These are phyloP conservation scores for Prunella vulgaris DNA, from an alignment of 257 asterid genomes.

Conservation along the genomic window DNA sequence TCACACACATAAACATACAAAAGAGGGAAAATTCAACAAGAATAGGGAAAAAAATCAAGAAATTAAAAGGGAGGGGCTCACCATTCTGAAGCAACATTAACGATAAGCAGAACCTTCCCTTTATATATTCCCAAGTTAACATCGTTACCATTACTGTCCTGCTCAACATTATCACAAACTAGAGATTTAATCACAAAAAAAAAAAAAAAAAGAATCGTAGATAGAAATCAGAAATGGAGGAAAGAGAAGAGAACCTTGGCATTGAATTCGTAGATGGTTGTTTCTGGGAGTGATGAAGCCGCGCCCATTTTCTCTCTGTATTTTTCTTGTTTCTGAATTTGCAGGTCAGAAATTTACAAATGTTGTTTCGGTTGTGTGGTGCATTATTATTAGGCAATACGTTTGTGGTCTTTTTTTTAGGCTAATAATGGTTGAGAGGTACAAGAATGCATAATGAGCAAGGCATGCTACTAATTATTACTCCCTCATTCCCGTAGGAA, in stretches of 20 bases:
- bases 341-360: not conserved
- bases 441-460: not conserved
- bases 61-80: not conserved
- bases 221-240: not conserved
- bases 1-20: no score
- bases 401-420: not conserved
- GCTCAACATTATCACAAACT: conserved; percentile 10
- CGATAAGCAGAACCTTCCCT: conserved; percentile 78
- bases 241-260: conserved; percentile 47
- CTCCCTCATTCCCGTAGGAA: no score
- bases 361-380: conserved; percentile 12
- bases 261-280: conserved; percentile 68
- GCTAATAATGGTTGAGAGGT: not conserved
- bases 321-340: not conserved
- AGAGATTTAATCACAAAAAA: not conserved
- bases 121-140: conserved; percentile 49
- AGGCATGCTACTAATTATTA: not conserved
- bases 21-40: not conserved
- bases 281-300: conserved; percentile 42
- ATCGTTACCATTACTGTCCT: conserved; percentile 59
- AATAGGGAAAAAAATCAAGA: not conserved
- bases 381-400: not conserved
- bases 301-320: conserved; percentile 43
- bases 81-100: conserved; percentile 94
- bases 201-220: no score